phyloP scores from a whole-genome alignment of 1,284 basidiomycete genomes.

The Malassezia cuniculi region DNA sequence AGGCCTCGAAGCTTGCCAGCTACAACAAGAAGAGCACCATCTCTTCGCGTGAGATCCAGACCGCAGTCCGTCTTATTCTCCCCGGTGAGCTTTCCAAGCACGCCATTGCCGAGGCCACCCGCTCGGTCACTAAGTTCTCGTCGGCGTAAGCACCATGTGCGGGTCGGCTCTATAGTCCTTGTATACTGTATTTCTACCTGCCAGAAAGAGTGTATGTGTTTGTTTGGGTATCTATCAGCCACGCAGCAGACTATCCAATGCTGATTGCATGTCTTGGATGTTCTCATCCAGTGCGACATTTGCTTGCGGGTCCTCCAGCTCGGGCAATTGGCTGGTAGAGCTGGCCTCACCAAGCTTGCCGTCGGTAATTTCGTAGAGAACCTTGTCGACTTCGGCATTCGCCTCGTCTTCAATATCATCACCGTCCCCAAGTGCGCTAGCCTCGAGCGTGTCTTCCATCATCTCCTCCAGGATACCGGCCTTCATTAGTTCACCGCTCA shows the following conservation, averaged over 20 bases:
- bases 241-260: slow-evolving; percentile 36
- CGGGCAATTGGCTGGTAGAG: slow-evolving; percentile 27
- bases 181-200: slow-evolving; percentile 16
- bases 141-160: slow-evolving; percentile 45
- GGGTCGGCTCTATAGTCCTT: background rate
- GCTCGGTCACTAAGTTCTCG: slow-evolving; percentile 53
- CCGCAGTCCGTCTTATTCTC: slow-evolving; percentile 43
- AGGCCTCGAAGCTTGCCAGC: slow-evolving; percentile 45
- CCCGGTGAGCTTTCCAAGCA: slow-evolving; percentile 63
- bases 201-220: slow-evolving; percentile 7
- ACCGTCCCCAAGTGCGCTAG: slow-evolving; percentile 54
- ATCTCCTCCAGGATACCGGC: slow-evolving; percentile 48
- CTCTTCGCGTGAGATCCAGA: slow-evolving; percentile 47
- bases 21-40: slow-evolving; percentile 47
- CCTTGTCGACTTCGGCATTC: slow-evolving; percentile 91
- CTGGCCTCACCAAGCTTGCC: slow-evolving; percentile 47
- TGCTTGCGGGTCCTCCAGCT: slow-evolving; percentile 21
- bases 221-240: slow-evolving; percentile 13
- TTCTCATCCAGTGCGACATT: slow-evolving; percentile 26
- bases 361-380: slow-evolving; percentile 85
- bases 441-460: slow-evolving; percentile 47
- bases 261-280: slow-evolving; percentile 41
- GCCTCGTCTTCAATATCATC: slow-evolving; percentile 93
- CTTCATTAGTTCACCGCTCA: slow-evolving; percentile 99
- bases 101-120: slow-evolving; percentile 69